Evolutionary conservation across 1,139 yeast species (phyloP), one percentile per base, ranked within the genome.

Genomic region (Kodamaea derodonti): DNA sequence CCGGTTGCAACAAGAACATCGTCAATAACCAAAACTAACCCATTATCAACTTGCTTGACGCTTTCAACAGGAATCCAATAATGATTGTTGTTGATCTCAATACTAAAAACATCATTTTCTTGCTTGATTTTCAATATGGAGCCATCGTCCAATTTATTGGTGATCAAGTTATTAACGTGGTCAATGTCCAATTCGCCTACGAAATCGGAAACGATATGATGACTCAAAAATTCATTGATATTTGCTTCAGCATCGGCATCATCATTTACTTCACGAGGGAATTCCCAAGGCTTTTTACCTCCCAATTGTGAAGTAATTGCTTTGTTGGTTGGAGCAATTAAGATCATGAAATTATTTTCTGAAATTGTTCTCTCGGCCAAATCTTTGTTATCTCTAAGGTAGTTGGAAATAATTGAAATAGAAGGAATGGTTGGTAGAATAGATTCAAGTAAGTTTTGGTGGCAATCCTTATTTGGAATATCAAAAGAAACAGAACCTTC

Each of bases 281-380:
- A 81, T 48, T 79, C 78, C 88, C 88, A 81, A 24, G 88, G 88
- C 49, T 81, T 81, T 40, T 56, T 31, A 39, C 52, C 55, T 58
- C 51, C 24, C 47, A 56, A 43, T 53, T 58, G 55, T 22, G 39
- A 41, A 24, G 50, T 58, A 18, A 82, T 60, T 3, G 84, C 84
- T 14, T 56, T 54, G 49, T 82, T 74, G 2, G 74, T 62, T 5
- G 90, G 88, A 3, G 86, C 80, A 47, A 82, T 69, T 6, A 82
- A 60, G 43, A 73, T 64, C 57, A 76, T 58, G 28, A 62, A 51
- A 40, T 55, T 55, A 20, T 56, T 43, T 16, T 55, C 46, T 23
- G 53, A 47, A 33, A 70, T 78, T 33, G 76, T 71, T 42, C 60
- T 63, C 17, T 49, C 35, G 20, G 70, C 63, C 16, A 77, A 47